A percentile compares a stretch with the other conserved stretches of the same genome.
Evolutionary conservation across 2,329 filamentous ascomycete genomes (phyloP).

Genomic region (Ophiocordyceps camponoti-rufipedis): DNA sequence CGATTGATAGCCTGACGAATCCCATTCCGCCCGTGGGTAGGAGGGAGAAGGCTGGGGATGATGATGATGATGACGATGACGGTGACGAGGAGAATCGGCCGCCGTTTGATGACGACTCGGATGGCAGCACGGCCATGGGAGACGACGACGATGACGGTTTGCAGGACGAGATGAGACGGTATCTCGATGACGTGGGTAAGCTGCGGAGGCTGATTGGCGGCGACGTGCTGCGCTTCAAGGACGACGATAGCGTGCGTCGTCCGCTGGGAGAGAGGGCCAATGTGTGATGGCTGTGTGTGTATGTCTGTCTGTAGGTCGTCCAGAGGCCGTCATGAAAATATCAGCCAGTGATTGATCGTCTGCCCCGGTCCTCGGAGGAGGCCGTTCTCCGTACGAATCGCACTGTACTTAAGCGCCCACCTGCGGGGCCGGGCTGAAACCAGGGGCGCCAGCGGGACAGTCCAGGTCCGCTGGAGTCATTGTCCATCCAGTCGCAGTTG

Average conservation of each 20-base stretch:
- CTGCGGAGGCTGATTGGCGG: slow-evolving; percentile 43
- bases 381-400: not conserved
- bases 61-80: slow-evolving; percentile 18
- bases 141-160: slow-evolving; percentile 42
- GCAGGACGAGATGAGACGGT: slow-evolving; percentile 69
- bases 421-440: not conserved
- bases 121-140: slow-evolving; percentile 16
- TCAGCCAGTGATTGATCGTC: no score
- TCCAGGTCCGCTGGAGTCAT: no score
- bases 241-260: slow-evolving; percentile 38
- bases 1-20: slow-evolving; percentile 73
- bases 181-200: slow-evolving; percentile 73
- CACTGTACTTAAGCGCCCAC: not conserved
- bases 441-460: not conserved
- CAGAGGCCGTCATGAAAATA: not conserved
- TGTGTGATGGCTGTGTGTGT: not conserved
- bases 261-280: slow-evolving; percentile 14
- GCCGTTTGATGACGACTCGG: slow-evolving; percentile 27
- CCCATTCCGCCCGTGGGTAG: slow-evolving; percentile 37
- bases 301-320: not conserved
- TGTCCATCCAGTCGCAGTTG: no score
- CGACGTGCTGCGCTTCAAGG: slow-evolving; percentile 50
- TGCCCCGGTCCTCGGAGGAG: not conserved
- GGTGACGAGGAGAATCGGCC: not conserved
- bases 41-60: slow-evolving; percentile 6